Base-by-base conservation (phyloP, 345 rosid species). In the Hibiscus tridactylites region DNA sequence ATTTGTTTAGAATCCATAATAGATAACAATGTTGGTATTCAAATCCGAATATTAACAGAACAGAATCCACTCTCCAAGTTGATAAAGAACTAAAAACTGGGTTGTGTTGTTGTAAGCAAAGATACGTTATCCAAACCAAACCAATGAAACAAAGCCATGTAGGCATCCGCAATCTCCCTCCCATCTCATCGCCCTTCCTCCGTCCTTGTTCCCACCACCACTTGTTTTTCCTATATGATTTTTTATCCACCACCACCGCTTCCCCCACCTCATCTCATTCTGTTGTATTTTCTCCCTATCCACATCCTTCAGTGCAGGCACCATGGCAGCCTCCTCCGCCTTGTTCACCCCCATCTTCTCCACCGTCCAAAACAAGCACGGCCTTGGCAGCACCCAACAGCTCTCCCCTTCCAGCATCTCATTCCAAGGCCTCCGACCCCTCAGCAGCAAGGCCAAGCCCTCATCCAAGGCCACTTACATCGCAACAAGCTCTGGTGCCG, bases 101-200 rank as follows among this genome's bases (percentile, higher is more conserved):
- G 37, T 4, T 0, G 37, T 35, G 42, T 37, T 52, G 21, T 52
- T 16, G 29, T 19, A 65, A 19, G 69, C 19, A 69, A 47, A 68
- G 49, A 79, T 80, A 77, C 76, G 56, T 79, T 39, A 84, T 80
- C 84, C 77, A 69, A 46, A 82, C 54, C n/a, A 7, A 63, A 37
- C 90, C 86, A 88, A 88, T 82, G 56, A 61, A 35, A 64, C 13
- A 28, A 13, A 7, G 79, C 86, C 93, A 85, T 47, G 46, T 86
- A 75, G 65, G 15, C 71, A 28, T 12, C 58, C 67, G 65, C 74
- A 79, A 85, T 83, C 88, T 77, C 21, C 53, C 57, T 35, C 16
- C 24, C n/a, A 57, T 54, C 24, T 54, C 47, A 42, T 42, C 47
- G 9, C 3, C 47, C 47, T 44, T 42, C 46, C 46, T 42, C 11